Percentiles rank a stretch among this genome's conserved stretches.
Conservation (phyloP, 2,329 filamentous ascomycete genomes). For the Monosporascus ibericus region DNA sequence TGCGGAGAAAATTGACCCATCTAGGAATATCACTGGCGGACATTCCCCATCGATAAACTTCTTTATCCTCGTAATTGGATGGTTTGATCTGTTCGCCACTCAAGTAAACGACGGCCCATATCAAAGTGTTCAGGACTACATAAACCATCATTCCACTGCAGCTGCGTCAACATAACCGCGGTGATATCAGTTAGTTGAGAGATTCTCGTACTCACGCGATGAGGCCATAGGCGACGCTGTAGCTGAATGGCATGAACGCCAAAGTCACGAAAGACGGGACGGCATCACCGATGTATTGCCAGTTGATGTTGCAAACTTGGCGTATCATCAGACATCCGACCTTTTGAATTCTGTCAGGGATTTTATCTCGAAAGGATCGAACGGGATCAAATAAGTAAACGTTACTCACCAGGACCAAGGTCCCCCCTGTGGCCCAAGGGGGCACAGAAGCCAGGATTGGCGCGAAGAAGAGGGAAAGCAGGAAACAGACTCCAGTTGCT, state of each 20-base stretch:
- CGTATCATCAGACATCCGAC: slow-evolving; percentile 75
- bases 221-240: slow-evolving; percentile 71
- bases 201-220: slow-evolving; percentile 51
- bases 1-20: slow-evolving; percentile 41
- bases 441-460: slow-evolving; percentile 73
- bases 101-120: slow-evolving; percentile 41
- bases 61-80: slow-evolving; percentile 46
- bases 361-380: not conserved
- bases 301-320: slow-evolving; percentile 69
- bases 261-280: slow-evolving; percentile 72
- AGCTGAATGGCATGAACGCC: slow-evolving; percentile 70
- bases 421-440: slow-evolving; percentile 71
- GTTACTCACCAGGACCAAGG: slow-evolving; percentile 55
- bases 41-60: slow-evolving; percentile 48
- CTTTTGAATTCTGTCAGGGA: slow-evolving; percentile 24
- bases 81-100: slow-evolving; percentile 42
- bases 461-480: slow-evolving; percentile 68
- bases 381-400: not conserved
- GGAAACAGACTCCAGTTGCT: slow-evolving; percentile 62
- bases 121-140: slow-evolving; percentile 45
- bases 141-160: slow-evolving; percentile 47
- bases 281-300: slow-evolving; percentile 69
- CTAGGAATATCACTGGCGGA: slow-evolving; percentile 51
- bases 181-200: not conserved
- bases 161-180: slow-evolving; percentile 2